phyloP scores from a whole-genome alignment of 805 yeast genomes.

The Wickerhamiella cacticola region DNA sequence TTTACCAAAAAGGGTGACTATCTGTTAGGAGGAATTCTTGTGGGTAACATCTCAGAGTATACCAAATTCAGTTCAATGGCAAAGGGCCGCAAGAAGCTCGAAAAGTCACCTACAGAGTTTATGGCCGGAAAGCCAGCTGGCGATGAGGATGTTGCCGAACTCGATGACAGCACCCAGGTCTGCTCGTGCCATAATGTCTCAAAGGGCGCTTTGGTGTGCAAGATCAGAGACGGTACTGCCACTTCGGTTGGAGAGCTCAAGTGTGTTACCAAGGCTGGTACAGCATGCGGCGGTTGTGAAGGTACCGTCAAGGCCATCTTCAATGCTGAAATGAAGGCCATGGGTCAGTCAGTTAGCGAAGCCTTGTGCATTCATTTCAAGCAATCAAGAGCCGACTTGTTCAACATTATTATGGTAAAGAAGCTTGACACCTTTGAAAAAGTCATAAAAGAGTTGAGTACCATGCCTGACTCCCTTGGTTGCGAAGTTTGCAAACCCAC shows the following conservation, averaged over 20 bases:
- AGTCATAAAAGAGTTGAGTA: slow-evolving; percentile 27
- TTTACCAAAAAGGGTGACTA: slow-evolving; percentile 30
- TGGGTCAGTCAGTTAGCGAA: slow-evolving; percentile 29
- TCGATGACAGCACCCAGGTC: slow-evolving; percentile 31
- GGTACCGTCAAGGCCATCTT: slow-evolving; percentile 31
- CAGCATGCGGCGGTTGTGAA: slow-evolving; percentile 34
- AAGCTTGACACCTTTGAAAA: slow-evolving; percentile 25
- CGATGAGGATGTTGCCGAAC: slow-evolving; percentile 26
- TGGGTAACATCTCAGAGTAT: slow-evolving; percentile 29
- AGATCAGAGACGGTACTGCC: slow-evolving; percentile 26
- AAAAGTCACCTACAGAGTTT: slow-evolving; percentile 28
- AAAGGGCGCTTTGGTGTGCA: slow-evolving; percentile 28
- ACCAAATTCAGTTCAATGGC: slow-evolving; percentile 28
- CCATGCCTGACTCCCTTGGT: slow-evolving; percentile 26
- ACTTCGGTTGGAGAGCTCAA: slow-evolving; percentile 28
- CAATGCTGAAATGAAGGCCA: slow-evolving; percentile 29
- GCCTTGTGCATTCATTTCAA: slow-evolving; percentile 30
- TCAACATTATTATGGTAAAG: slow-evolving; percentile 30
- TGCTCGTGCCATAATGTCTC: slow-evolving; percentile 32
- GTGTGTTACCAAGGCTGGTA: slow-evolving; percentile 31
- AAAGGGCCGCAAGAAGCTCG: slow-evolving; percentile 27
- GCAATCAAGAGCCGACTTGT: slow-evolving; percentile 30
- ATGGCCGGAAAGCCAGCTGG: slow-evolving; percentile 25
- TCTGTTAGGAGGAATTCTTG: slow-evolving; percentile 32
- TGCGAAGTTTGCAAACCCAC: slow-evolving; percentile 33